phyloP scores from a whole-genome alignment of 208 protist species.

The Wallacemonas sp. region DNA sequence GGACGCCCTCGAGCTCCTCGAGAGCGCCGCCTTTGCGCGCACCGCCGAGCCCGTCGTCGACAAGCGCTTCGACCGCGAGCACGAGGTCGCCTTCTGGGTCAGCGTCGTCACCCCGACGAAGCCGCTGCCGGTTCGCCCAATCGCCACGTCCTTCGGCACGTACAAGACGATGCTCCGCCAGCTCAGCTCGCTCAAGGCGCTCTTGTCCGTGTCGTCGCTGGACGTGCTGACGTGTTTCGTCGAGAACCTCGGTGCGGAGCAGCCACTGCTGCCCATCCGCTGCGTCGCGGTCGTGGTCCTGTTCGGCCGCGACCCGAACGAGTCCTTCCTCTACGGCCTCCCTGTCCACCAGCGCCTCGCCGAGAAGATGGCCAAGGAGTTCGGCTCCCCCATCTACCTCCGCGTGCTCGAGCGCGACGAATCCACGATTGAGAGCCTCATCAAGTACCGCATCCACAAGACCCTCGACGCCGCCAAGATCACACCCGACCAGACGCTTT shows the following conservation, averaged over 20 bases:
- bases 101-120: conserved; percentile 69
- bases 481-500: conserved; percentile 46
- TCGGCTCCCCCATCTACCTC: conserved; percentile 79
- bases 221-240: conserved; percentile 64
- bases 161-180: conserved; percentile 66
- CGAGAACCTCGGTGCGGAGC: conserved; percentile 59
- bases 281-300: conserved; percentile 64
- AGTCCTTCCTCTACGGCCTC: conserved; percentile 75
- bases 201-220: conserved; percentile 51
- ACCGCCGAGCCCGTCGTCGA: conserved; percentile 53
- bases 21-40: conserved; percentile 41
- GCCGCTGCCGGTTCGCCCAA: conserved; percentile 36
- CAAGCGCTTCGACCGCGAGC: conserved; percentile 44
- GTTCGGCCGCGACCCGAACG: conserved; percentile 64
- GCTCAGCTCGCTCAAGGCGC: conserved; percentile 56
- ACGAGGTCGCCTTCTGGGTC: conserved; percentile 70
- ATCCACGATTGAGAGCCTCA: conserved; percentile 63
- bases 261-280: conserved; percentile 73
- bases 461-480: conserved; percentile 70
- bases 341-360: conserved; percentile 64
- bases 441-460: conserved; percentile 80
- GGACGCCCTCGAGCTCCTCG: conserved; percentile 47
- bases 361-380: conserved; percentile 51
- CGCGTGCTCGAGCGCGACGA: conserved; percentile 71
- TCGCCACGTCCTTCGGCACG: conserved; percentile 47